Evolutionary conservation across 345 rosid species (phyloP).

Genomic region (Capsella bursapastoris): DNA sequence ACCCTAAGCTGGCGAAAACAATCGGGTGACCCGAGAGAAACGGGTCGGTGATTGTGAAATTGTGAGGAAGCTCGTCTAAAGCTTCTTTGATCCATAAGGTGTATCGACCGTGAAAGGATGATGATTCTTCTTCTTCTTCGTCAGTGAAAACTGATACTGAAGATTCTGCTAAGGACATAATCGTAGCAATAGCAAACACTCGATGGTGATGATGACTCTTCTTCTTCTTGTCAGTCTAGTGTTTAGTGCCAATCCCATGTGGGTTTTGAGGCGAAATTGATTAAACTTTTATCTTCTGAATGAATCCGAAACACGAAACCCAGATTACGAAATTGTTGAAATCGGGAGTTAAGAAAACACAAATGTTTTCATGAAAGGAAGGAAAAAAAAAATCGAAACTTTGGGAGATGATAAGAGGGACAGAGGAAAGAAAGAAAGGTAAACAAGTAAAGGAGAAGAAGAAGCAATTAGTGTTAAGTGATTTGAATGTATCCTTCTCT

Average conservation of each 20-base stretch:
- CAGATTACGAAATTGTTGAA: constrained; percentile 1
- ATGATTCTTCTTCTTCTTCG: constrained; percentile 35
- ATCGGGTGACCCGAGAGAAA: constrained; percentile 83
- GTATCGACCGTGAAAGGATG: constrained; percentile 56
- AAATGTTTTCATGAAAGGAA: background rate
- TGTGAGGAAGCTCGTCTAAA: constrained; percentile 74
- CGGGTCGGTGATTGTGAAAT: constrained; percentile 92
- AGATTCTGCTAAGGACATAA: constrained; percentile 59
- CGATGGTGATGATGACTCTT: constrained; percentile 14
- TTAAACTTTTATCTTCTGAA: constrained; percentile 4
- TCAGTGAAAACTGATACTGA: constrained; percentile 54
- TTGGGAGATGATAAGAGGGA: background rate
- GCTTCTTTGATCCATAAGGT: constrained; percentile 62
- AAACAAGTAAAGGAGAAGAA: background rate
- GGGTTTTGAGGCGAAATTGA: constrained; percentile 38
- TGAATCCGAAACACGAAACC: constrained; percentile 20
- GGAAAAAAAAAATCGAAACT: background rate
- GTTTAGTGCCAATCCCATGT: constrained; percentile 70
- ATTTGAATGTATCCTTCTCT: constrained; percentile 32
- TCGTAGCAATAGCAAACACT: constrained; percentile 31
- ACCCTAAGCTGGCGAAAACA: constrained; percentile 80
- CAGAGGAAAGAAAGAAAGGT: background rate
- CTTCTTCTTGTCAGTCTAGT: constrained; percentile 41
- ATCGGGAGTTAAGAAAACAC: constrained; percentile 7
- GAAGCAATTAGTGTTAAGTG: constrained; percentile 33